A percentile compares a stretch with the other conserved stretches of the same genome.
Evolutionary conservation across 2,329 filamentous ascomycete species (phyloP).

Genomic region (Trichoderma sp.): DNA sequence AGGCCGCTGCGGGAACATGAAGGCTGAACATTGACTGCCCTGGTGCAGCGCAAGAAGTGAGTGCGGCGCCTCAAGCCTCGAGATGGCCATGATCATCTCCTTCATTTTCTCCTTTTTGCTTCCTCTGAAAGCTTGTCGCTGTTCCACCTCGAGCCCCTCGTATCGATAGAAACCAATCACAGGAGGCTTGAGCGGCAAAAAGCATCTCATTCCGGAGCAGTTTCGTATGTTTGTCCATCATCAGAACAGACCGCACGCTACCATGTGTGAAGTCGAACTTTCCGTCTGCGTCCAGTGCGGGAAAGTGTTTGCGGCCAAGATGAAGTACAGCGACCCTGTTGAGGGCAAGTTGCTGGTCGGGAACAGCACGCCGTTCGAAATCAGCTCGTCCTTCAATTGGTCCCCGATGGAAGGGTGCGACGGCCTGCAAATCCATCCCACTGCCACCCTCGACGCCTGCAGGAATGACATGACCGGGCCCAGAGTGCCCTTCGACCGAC

Average conservation of each 20-base stretch:
- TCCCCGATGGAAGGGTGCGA: conserved; percentile 27
- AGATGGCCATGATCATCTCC: not conserved
- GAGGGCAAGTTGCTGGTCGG: not conserved
- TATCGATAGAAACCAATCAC: not conserved
- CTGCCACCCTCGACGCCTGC: conserved; percentile 12
- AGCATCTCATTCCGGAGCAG: not conserved
- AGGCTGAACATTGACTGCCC: conserved; percentile 15
- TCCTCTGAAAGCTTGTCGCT: not conserved
- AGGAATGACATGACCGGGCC: conserved; percentile 11
- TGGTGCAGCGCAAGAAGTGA: conserved; percentile 1
- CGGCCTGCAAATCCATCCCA: conserved; percentile 24
- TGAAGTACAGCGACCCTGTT: conserved; percentile 25
- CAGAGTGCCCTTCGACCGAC: conserved; percentile 9
- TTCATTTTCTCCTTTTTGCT: not conserved
- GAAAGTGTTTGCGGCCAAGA: conserved; percentile 22
- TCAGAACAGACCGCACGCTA: not conserved
- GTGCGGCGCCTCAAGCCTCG: not conserved
- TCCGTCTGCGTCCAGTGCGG: conserved; percentile 24
- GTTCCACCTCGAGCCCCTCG: not conserved
- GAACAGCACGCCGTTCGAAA: conserved; percentile 23
- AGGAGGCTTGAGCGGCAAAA: not conserved
- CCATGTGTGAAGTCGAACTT: conserved; percentile 27
- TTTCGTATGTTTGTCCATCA: not conserved
- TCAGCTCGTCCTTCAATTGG: conserved; percentile 25
- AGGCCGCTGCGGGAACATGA: conserved; percentile 4